Conservation (phyloP, 345 rosid genomes). For the Eutrema japonicum region DNA sequence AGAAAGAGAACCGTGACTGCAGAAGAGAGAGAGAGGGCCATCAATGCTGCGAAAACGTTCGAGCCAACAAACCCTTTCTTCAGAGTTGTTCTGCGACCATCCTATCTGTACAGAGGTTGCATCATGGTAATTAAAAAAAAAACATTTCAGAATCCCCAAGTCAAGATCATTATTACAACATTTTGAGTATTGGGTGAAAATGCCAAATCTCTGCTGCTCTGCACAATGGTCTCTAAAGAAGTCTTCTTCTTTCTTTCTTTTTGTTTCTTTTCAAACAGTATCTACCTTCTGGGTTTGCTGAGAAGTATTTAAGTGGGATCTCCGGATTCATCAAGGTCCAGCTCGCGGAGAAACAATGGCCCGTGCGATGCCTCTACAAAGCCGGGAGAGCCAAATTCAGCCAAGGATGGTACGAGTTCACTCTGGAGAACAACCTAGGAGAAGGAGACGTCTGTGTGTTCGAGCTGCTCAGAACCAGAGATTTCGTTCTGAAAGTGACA, state of each 20-base stretch:
- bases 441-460: constrained; percentile 91
- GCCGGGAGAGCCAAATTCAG: constrained; percentile 88
- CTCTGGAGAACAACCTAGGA: constrained; percentile 77
- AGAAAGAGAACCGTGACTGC: constrained; percentile 79
- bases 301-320: constrained; percentile 77
- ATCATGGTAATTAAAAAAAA: constrained; percentile 63
- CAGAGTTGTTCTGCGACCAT: constrained; percentile 85
- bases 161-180: neutral
- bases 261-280: constrained; percentile 52
- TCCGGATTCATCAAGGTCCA: constrained; percentile 84
- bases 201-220: constrained; percentile 1
- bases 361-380: constrained; percentile 84
- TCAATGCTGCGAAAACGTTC: constrained; percentile 78
- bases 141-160: neutral
- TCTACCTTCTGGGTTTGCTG: constrained; percentile 86
- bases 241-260: neutral
- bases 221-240: constrained; percentile 6
- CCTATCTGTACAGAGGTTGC: constrained; percentile 78
- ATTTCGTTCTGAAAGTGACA: constrained; percentile 79
- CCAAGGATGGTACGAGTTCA: constrained; percentile 93
- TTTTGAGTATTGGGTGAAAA: neutral
- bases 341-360: constrained; percentile 79
- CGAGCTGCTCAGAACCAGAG: constrained; percentile 73
- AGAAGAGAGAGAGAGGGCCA: constrained; percentile 75
- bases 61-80: constrained; percentile 83